Evolutionary conservation across 805 yeast species (phyloP).

Genomic region (Candida odintsovae): DNA sequence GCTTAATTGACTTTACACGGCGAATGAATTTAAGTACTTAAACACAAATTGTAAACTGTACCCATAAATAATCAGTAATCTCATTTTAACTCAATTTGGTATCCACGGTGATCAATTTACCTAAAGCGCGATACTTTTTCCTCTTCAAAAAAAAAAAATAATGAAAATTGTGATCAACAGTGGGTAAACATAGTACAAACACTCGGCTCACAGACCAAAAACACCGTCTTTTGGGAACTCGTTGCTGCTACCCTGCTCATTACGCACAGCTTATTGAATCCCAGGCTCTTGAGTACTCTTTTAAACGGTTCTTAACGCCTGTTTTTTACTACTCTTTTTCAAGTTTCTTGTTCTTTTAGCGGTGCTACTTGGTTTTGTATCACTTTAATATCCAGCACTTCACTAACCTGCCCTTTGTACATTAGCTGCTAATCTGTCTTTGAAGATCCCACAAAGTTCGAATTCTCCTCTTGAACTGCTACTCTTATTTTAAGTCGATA

Average conservation of each 20-base stretch:
- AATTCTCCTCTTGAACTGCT: too few species aligned
- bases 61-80: too few species aligned
- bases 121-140: too few species aligned
- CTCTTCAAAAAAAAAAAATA: background rate
- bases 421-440: slow-evolving; percentile 5
- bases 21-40: too few species aligned
- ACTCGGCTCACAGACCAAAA: background rate
- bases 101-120: too few species aligned
- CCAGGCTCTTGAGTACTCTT: background rate
- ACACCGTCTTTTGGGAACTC: background rate
- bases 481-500: too few species aligned
- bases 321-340: background rate
- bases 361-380: too few species aligned
- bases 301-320: background rate
- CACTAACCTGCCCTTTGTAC: slow-evolving; percentile 21
- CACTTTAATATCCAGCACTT: background rate
- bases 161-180: background rate
- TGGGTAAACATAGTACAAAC: background rate
- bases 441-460: too few species aligned
- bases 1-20: too few species aligned
- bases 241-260: background rate
- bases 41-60: too few species aligned
- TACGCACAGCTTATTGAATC: background rate
- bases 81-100: too few species aligned
- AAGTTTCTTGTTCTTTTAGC: background rate